Conservation (phyloP, 2,329 filamentous ascomycete genomes). For the Sporothrix protearum region DNA sequence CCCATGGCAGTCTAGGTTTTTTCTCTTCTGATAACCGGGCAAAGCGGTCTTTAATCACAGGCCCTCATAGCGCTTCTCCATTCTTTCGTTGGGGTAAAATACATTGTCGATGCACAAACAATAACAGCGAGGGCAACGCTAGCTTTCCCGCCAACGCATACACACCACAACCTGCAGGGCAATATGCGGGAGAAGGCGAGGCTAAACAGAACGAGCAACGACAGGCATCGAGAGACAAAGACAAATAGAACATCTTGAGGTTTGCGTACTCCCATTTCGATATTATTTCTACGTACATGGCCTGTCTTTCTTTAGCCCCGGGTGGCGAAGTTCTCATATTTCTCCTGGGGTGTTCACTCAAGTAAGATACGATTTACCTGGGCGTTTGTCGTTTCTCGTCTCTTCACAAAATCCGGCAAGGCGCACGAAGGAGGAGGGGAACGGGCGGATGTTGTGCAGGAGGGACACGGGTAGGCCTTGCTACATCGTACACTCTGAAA, state of each 20-base stretch:
- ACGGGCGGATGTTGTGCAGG: conserved; percentile 23
- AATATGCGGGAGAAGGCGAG: conserved; percentile 19
- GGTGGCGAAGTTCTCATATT: not conserved
- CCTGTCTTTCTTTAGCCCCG: not conserved
- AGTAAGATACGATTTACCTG: not conserved
- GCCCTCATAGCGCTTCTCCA: not conserved
- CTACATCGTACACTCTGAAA: too few species aligned
- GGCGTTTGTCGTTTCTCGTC: not conserved
- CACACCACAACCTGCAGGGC: conserved; percentile 5
- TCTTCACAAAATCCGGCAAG: not conserved
- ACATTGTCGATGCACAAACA: not conserved
- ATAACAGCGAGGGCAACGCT: not conserved
- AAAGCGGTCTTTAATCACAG: not conserved
- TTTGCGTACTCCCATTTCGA: not conserved
- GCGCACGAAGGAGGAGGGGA: not conserved
- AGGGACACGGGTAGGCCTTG: conserved; percentile 2
- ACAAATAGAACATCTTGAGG: not conserved
- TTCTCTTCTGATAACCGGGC: conserved; percentile 10
- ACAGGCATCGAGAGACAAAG: not conserved
- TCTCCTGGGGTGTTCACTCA: too few species aligned
- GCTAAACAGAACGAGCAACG: conserved; percentile 10
- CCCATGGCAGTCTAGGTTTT: not conserved
- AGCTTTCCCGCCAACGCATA: not conserved
- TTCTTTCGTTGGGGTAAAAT: not conserved
- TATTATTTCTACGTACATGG: not conserved